These are phyloP conservation scores for Phaffomyces opuntiae DNA, from an alignment of 805 yeast species.

Conservation along the genomic window DNA sequence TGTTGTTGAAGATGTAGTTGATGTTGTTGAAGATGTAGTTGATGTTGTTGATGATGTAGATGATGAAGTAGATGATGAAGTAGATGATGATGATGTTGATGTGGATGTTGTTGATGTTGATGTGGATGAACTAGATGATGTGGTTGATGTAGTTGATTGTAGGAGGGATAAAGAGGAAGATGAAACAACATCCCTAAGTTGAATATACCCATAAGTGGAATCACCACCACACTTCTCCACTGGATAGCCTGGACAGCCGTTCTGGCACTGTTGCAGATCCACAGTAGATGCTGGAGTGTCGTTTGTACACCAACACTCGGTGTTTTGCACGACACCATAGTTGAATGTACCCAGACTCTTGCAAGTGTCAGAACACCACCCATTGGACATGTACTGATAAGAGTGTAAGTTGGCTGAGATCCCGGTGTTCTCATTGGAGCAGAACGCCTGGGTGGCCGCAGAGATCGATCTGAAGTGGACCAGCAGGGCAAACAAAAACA, in stretches of 20 bases:
- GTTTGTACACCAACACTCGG: conserved; percentile 58
- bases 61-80: neutral
- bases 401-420: conserved; percentile 3
- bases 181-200: conserved; percentile 26
- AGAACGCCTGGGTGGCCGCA: conserved; percentile 12
- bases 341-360: conserved; percentile 25
- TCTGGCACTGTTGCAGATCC: conserved; percentile 25
- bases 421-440: conserved; percentile 37
- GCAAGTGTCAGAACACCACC: conserved; percentile 45
- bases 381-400: conserved; percentile 35
- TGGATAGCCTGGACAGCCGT: conserved; percentile 38
- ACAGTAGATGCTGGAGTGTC: conserved; percentile 38
- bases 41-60: conserved; percentile 9
- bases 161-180: conserved; percentile 11
- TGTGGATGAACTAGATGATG: conserved; percentile 5
- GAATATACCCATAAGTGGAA: conserved; percentile 49
- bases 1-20: neutral
- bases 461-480: neutral
- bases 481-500: neutral
- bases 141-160: conserved; percentile 13
- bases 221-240: conserved; percentile 37
- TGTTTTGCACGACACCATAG: conserved; percentile 46
- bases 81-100: neutral
- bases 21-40: conserved; percentile 19
- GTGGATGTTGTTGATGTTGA: conserved; percentile 11